Evolutionary conservation across 106 monocot genomes (phyloP).

Genomic region (Xerophyta viscosa): DNA sequence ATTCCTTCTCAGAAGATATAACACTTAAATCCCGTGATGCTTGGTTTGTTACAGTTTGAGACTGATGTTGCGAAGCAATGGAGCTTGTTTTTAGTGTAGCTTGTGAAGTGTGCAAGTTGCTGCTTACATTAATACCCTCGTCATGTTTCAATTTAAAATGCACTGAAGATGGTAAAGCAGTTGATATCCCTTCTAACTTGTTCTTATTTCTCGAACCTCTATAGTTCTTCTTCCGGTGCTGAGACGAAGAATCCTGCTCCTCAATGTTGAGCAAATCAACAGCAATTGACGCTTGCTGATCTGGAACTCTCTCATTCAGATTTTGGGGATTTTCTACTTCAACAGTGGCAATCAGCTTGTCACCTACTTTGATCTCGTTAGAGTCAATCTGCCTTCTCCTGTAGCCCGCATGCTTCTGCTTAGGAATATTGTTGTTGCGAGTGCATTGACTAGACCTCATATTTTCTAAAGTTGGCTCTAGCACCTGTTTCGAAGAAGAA

Average conservation of each 20-base stretch:
- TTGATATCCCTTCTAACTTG: conserved; percentile 22
- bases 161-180: conserved; percentile 9
- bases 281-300: not conserved
- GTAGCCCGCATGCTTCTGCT: conserved; percentile 41
- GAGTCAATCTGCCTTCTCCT: conserved; percentile 29
- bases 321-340: conserved; percentile 9
- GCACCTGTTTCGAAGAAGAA: not conserved
- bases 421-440: conserved; percentile 16
- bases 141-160: conserved; percentile 8
- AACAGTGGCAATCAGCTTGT: conserved; percentile 9
- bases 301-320: not conserved
- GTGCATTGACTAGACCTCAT: conserved; percentile 10
- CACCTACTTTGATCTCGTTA: conserved; percentile 20
- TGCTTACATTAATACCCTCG: conserved; percentile 10
- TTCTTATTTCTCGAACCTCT: conserved; percentile 32
- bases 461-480: not conserved
- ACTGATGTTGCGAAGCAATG: conserved; percentile 16
- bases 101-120: conserved; percentile 4
- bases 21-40: conserved; percentile 1
- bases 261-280: not conserved
- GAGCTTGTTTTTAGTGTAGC: conserved; percentile 2
- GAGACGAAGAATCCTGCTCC: conserved; percentile 11
- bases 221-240: conserved; percentile 42
- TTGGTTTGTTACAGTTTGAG: conserved; percentile 2
- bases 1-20: conserved; percentile 4